phyloP scores from a whole-genome alignment of 2,329 filamentous ascomycete species.

The Paracorniculantispora psalliotae region DNA sequence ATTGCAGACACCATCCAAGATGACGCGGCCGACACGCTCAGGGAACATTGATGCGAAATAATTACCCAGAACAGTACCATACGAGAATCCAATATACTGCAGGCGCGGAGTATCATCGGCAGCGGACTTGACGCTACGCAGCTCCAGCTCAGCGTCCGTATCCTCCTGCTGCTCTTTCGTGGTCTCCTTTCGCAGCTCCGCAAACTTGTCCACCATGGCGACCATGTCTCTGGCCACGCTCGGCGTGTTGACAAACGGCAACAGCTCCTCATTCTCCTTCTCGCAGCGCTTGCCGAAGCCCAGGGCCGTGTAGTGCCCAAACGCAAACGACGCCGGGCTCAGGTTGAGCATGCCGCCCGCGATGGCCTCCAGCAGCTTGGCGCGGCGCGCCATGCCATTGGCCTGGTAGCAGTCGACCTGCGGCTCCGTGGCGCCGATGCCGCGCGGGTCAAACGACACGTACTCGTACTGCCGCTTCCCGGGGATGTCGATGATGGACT shows the following conservation, averaged over 20 bases:
- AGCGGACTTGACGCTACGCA: not conserved
- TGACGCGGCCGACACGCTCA: conserved; percentile 34
- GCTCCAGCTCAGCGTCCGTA: no score
- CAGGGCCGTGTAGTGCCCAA: conserved; percentile 21
- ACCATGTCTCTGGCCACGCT: conserved; percentile 40
- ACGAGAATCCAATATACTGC: conserved; percentile 48
- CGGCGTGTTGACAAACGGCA: conserved; percentile 30
- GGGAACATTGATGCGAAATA: conserved; percentile 33
- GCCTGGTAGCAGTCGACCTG: conserved; percentile 32
- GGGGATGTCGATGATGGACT: conserved; percentile 21
- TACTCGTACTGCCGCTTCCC: conserved; percentile 34
- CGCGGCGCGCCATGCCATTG: conserved; percentile 25
- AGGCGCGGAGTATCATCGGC: conserved; percentile 23
- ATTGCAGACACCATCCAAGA: conserved; percentile 37
- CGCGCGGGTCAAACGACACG: conserved; percentile 41
- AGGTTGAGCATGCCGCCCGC: conserved; percentile 25
- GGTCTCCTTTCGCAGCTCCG: conserved; percentile 24
- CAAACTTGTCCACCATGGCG: conserved; percentile 36
- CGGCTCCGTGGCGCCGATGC: conserved; percentile 33
- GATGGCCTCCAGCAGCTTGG: conserved; percentile 24
- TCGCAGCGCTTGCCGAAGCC: conserved; percentile 28
- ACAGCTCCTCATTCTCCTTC: conserved; percentile 23
- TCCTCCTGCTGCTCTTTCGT: not conserved
- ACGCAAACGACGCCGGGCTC: conserved; percentile 19
- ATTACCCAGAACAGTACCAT: conserved; percentile 34